Conservation (phyloP, 179 eudicot species). For the Corrigiola litoralis region DNA sequence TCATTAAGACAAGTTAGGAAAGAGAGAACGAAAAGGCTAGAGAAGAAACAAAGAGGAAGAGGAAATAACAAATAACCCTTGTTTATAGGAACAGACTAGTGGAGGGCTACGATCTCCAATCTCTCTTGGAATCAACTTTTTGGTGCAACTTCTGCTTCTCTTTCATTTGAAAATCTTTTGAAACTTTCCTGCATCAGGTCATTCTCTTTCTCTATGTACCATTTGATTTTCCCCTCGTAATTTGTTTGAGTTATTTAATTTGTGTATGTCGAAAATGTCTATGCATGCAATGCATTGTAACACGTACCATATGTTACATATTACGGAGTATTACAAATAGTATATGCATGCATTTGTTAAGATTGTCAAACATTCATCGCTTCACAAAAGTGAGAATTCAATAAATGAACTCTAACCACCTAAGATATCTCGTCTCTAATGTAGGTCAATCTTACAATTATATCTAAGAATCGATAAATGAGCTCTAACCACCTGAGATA, state of each 20-base stretch:
- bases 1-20: conserved; percentile 1
- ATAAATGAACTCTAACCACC: background rate
- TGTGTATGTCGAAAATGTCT: background rate
- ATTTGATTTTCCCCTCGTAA: background rate
- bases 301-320: no score
- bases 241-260: background rate
- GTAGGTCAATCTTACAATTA: background rate
- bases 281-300: background rate
- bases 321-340: no score
- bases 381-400: background rate
- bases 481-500: background rate
- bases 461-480: background rate
- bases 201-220: background rate
- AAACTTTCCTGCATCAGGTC: conserved; percentile 27
- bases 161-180: conserved; percentile 20
- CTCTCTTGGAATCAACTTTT: conserved; percentile 19
- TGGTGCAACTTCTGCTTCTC: conserved; percentile 22
- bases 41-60: background rate
- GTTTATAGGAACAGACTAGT: conserved; percentile 26
- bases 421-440: background rate
- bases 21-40: conserved; percentile 5
- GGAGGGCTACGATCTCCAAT: conserved; percentile 18
- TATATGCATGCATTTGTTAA: no score
- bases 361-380: background rate
- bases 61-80: conserved; percentile 17